Percentiles rank a stretch among this genome's conserved stretches.
Evolutionary conservation across 2,329 filamentous ascomycete genomes (phyloP).

Genomic region (Claviceps lovelessii): DNA sequence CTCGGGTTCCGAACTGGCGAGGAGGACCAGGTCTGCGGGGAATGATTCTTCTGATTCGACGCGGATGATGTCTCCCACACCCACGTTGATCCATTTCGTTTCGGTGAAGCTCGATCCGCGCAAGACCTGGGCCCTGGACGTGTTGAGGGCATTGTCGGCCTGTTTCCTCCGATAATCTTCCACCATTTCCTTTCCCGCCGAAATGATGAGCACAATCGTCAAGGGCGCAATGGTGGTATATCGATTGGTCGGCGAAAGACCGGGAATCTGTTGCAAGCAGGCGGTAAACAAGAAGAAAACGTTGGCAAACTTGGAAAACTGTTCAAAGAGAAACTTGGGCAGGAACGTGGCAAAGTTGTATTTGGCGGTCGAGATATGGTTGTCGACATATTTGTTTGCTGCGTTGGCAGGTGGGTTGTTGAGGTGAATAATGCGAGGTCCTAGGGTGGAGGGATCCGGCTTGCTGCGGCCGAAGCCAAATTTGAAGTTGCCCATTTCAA

Average conservation of each 20-base stretch:
- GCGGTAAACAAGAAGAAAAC: slow-evolving; percentile 98
- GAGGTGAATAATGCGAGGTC: slow-evolving; percentile 82
- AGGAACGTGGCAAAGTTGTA: slow-evolving; percentile 90
- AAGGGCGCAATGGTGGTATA: slow-evolving; percentile 97
- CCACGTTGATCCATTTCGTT: slow-evolving; percentile 84
- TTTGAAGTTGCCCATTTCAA: slow-evolving; percentile 67
- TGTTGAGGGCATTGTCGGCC: slow-evolving; percentile 77
- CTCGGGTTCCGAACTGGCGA: slow-evolving; percentile 93
- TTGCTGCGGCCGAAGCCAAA: slow-evolving; percentile 80
- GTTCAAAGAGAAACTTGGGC: slow-evolving; percentile 93
- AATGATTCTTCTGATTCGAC: slow-evolving; percentile 93
- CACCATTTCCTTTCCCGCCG: slow-evolving; percentile 82
- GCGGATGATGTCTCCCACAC: slow-evolving; percentile 81
- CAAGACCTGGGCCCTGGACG: slow-evolving; percentile 69
- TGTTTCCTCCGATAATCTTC: slow-evolving; percentile 85
- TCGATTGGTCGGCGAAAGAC: slow-evolving; percentile 83
- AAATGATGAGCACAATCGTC: slow-evolving; percentile 79
- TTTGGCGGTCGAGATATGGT: slow-evolving; percentile 94
- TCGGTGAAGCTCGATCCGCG: slow-evolving; percentile 74
- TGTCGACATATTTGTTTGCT: slow-evolving; percentile 81
- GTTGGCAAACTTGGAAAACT: slow-evolving; percentile 98
- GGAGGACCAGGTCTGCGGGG: slow-evolving; percentile 78
- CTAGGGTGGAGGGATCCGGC: slow-evolving; percentile 77
- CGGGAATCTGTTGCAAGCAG: slow-evolving; percentile 83
- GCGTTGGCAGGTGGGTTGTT: slow-evolving; percentile 93